Conservation (phyloP, 768 basidiomycete genomes). For the Termitomyces sp. region DNA sequence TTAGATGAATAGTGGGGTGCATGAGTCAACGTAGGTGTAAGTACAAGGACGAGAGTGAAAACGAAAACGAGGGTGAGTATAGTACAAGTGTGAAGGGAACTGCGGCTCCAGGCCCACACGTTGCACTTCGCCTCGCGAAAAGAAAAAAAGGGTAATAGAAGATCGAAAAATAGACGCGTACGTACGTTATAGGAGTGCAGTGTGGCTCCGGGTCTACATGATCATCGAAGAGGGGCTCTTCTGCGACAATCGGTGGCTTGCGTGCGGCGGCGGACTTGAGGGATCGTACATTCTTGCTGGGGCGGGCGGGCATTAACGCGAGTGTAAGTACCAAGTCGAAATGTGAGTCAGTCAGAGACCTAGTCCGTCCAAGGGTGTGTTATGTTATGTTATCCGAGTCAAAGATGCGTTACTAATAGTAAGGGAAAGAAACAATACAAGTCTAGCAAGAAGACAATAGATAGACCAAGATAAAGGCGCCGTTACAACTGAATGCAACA, state of each 20-base stretch:
- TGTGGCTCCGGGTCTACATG: background rate
- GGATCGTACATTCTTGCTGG: constrained; percentile 1
- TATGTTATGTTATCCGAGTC: too few relatives aligned
- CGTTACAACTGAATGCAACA: constrained; percentile 2
- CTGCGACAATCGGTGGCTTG: background rate
- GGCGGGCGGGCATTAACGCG: constrained; percentile 6
- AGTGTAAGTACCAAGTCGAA: background rate
- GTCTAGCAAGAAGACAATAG: background rate
- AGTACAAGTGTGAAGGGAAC: background rate
- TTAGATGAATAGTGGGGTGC: background rate
- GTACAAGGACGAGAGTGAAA: too few relatives aligned
- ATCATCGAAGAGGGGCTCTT: background rate
- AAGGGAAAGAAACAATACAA: background rate
- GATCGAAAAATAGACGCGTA: background rate
- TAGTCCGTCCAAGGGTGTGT: background rate
- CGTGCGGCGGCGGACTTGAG: background rate
- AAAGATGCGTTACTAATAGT: too few relatives aligned
- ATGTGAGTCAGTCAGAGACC: background rate
- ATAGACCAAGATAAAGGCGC: too few relatives aligned
- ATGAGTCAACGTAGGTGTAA: background rate
- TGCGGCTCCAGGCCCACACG: background rate
- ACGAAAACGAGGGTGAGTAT: background rate
- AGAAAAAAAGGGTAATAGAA: background rate
- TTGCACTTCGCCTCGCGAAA: background rate
- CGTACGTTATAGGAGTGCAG: background rate